Percentiles rank a stretch among this genome's conserved stretches.
Evolutionary conservation across 257 asterid species (phyloP).

Genomic region (Agastache rugosa): DNA sequence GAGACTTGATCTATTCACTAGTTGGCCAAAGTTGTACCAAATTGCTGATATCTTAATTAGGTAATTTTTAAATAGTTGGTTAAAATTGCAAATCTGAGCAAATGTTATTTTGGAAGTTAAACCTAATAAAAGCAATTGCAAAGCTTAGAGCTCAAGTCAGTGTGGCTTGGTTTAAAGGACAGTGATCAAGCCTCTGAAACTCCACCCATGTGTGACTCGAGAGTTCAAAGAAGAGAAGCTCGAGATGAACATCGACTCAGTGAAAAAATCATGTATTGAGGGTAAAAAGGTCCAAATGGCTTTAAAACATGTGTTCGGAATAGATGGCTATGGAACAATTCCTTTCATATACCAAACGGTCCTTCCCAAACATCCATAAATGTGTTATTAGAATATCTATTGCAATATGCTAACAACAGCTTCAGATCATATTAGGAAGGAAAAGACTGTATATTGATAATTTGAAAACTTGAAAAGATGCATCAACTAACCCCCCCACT

Average conservation of each 20-base stretch:
- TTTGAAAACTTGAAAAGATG: slow-evolving; percentile 6
- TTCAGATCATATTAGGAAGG: background rate
- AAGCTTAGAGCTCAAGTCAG: background rate
- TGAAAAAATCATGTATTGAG: background rate
- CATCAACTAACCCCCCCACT: background rate
- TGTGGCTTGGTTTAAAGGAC: background rate
- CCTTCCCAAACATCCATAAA: background rate
- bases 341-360: background rate
- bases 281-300: background rate
- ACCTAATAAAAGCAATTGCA: background rate
- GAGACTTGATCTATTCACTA: no score
- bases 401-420: slow-evolving; percentile 11
- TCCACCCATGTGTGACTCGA: background rate
- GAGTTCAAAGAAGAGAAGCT: background rate
- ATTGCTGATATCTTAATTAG: no score
- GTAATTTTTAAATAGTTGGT: no score
- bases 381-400: background rate
- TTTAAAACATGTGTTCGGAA: background rate
- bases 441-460: background rate
- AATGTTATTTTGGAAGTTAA: no score
- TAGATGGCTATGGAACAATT: background rate
- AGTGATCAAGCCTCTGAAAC: slow-evolving; percentile 1
- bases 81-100: no score
- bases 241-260: background rate
- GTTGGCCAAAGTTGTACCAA: no score